A percentile compares a stretch with the other conserved stretches of the same genome.
phyloP scores from a whole-genome alignment of 768 basidiomycete species.

The Phaffia tasmanica region DNA sequence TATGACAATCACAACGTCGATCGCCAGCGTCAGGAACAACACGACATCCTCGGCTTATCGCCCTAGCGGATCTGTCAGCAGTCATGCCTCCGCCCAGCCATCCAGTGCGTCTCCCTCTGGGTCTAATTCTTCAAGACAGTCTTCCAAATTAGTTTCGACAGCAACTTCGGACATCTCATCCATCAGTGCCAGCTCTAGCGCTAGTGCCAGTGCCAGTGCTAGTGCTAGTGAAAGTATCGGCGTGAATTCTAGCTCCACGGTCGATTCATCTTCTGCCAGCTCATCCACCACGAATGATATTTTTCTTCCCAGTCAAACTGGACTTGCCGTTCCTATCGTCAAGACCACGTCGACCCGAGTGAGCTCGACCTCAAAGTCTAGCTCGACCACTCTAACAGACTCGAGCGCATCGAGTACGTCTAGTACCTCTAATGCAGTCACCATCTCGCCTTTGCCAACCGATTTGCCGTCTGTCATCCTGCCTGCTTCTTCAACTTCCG shows the following conservation, averaged over 20 bases:
- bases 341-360: neutral
- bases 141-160: neutral
- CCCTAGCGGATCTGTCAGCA: neutral
- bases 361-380: neutral
- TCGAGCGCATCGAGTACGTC: neutral
- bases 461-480: conserved; percentile 22
- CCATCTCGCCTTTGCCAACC: conserved; percentile 10
- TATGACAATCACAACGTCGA: neutral
- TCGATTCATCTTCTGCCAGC: neutral
- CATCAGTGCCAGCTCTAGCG: neutral
- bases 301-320: neutral
- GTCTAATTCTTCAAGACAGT: neutral
- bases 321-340: neutral
- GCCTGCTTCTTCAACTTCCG: conserved; percentile 2
- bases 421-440: neutral
- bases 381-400: neutral
- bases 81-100: neutral
- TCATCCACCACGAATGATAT: neutral
- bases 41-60: neutral
- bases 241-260: neutral
- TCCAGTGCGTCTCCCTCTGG: neutral
- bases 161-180: neutral
- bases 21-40: neutral
- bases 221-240: neutral
- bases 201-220: neutral